Evolutionary conservation across 306 rosid genomes (phyloP).

Genomic region (Fagus crenata): DNA sequence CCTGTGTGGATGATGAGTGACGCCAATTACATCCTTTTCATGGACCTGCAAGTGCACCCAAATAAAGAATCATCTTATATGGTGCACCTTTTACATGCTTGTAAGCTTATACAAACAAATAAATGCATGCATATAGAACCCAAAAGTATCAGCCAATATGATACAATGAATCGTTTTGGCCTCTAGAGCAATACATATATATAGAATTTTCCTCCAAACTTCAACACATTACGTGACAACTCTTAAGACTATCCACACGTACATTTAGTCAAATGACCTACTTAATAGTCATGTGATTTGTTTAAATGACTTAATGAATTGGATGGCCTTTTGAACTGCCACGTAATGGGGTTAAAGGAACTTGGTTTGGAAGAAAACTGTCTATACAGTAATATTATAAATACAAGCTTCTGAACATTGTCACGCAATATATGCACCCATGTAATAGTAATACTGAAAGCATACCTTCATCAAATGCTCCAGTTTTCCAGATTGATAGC

Average conservation of each 20-base stretch:
- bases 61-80: neutral
- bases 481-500: slow-evolving; percentile 89
- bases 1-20: slow-evolving; percentile 95
- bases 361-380: too few relatives aligned
- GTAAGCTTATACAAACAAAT: neutral
- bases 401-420: neutral
- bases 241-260: too few relatives aligned
- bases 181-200: neutral
- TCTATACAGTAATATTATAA: neutral
- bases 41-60: slow-evolving; percentile 60
- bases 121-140: too few relatives aligned
- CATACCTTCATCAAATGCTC: slow-evolving; percentile 98
- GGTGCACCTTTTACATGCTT: neutral
- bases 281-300: too few relatives aligned
- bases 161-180: neutral
- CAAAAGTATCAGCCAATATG: neutral
- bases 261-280: too few relatives aligned
- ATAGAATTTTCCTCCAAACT: too few relatives aligned
- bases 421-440: neutral
- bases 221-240: too few relatives aligned
- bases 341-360: too few relatives aligned
- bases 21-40: slow-evolving; percentile 91
- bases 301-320: too few relatives aligned
- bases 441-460: slow-evolving; percentile 12
- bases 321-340: too few relatives aligned